A percentile compares a stretch with the other conserved stretches of the same genome.
Conservation (phyloP, 2,329 filamentous ascomycete species). For the Coniochaeta sp. region DNA sequence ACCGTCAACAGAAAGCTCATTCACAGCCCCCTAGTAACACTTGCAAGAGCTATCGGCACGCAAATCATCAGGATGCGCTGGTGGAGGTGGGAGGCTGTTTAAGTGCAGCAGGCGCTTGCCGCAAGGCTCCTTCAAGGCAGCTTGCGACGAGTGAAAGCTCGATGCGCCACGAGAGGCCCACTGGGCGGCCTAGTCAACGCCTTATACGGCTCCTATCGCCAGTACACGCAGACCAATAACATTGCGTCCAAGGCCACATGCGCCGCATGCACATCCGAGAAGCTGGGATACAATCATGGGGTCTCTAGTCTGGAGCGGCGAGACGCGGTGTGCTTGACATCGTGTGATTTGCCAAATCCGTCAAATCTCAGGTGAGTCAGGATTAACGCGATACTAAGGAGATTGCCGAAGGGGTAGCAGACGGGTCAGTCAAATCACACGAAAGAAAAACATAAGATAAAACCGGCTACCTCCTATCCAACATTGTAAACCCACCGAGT, state of each 20-base stretch:
- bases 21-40: background rate
- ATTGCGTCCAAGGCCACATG: background rate
- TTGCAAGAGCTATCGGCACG: background rate
- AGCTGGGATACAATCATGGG: background rate
- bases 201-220: background rate
- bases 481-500: too few relatives aligned
- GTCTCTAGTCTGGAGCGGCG: background rate
- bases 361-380: background rate
- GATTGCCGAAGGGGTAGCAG: too few relatives aligned
- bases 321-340: background rate
- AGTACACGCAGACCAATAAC: background rate
- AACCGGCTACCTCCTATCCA: too few relatives aligned
- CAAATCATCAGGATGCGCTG: background rate
- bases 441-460: too few relatives aligned
- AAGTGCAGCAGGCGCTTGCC: background rate
- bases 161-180: too few relatives aligned
- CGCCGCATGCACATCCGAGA: background rate
- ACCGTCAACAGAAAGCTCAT: background rate
- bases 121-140: background rate
- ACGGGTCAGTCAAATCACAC: too few relatives aligned
- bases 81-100: background rate
- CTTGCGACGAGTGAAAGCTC: background rate
- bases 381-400: too few relatives aligned
- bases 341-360: background rate
- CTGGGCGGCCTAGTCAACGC: background rate